phyloP scores from a whole-genome alignment of 2,329 filamentous ascomycete genomes.

The Curvularia sp. region DNA sequence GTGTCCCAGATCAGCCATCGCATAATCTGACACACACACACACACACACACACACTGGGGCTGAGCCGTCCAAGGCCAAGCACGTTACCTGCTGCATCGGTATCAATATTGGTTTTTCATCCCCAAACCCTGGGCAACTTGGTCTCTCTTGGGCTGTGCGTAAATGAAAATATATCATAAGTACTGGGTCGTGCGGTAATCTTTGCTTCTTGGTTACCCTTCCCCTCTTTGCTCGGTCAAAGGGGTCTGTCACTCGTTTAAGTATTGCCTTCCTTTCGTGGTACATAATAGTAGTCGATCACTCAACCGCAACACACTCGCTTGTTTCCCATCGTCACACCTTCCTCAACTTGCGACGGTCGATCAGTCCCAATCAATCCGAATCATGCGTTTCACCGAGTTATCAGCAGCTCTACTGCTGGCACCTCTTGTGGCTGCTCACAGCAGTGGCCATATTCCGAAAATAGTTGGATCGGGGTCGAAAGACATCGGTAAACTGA shows the following conservation, averaged over 20 bases:
- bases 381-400: constrained; percentile 44
- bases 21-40: constrained; percentile 19
- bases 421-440: constrained; percentile 44
- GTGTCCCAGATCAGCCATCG: constrained; percentile 4
- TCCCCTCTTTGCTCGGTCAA: constrained; percentile 19
- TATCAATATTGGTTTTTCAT: constrained; percentile 5
- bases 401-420: constrained; percentile 38
- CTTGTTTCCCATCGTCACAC: constrained; percentile 2
- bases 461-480: constrained; percentile 44
- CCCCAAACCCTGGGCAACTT: constrained; percentile 11
- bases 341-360: not conserved
- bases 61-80: constrained; percentile 22
- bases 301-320: constrained; percentile 15
- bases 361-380: not conserved
- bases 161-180: constrained; percentile 14
- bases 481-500: constrained; percentile 33
- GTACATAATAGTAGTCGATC: constrained; percentile 16
- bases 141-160: constrained; percentile 9
- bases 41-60: too few relatives aligned
- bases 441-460: constrained; percentile 38
- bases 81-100: constrained; percentile 12
- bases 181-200: constrained; percentile 1
- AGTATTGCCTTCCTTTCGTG: constrained; percentile 11
- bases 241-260: constrained; percentile 28
- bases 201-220: constrained; percentile 10